These are phyloP conservation scores for Penicillium sp. DNA, from an alignment of 2,329 filamentous ascomycete species.

Conservation along the genomic window DNA sequence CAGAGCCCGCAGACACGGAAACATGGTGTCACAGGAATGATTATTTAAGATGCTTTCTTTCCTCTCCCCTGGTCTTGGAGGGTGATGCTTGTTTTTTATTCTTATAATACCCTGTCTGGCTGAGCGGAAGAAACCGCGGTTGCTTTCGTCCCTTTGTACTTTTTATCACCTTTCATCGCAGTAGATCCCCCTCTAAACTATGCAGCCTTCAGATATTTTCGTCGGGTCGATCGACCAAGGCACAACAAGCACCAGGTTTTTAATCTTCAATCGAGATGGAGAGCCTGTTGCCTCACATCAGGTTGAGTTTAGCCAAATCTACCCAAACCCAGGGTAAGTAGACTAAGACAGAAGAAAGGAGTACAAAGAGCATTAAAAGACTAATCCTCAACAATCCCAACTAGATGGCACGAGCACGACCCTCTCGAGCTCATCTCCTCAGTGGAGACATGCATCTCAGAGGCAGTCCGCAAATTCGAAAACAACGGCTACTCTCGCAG, in stretches of 20 bases:
- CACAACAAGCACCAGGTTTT: conserved; percentile 82
- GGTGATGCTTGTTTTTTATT: neutral
- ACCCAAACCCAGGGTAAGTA: conserved; percentile 78
- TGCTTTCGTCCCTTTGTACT: neutral
- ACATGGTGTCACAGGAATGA: conserved; percentile 2
- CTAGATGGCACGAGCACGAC: conserved; percentile 86
- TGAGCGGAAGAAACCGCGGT: too few species aligned
- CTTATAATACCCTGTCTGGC: neutral
- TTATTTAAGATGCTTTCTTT: conserved; percentile 5
- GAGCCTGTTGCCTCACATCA: conserved; percentile 80
- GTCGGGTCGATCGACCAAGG: conserved; percentile 89
- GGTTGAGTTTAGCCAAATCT: conserved; percentile 80
- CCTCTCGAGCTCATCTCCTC: conserved; percentile 72
- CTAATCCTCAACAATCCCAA: neutral
- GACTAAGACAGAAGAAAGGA: neutral
- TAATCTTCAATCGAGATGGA: conserved; percentile 81
- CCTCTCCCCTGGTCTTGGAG: neutral
- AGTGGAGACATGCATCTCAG: conserved; percentile 75
- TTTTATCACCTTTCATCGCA: neutral
- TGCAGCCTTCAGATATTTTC: conserved; percentile 49
- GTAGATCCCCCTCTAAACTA: neutral
- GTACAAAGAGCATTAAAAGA: neutral
- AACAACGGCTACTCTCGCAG: conserved; percentile 62
- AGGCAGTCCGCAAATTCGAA: conserved; percentile 68
- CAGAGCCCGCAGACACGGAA: conserved; percentile 2